Evolutionary conservation across 768 basidiomycete species (phyloP), one percentile per base, ranked within the genome.

Genomic region (Tylopilus subfusipes): DNA sequence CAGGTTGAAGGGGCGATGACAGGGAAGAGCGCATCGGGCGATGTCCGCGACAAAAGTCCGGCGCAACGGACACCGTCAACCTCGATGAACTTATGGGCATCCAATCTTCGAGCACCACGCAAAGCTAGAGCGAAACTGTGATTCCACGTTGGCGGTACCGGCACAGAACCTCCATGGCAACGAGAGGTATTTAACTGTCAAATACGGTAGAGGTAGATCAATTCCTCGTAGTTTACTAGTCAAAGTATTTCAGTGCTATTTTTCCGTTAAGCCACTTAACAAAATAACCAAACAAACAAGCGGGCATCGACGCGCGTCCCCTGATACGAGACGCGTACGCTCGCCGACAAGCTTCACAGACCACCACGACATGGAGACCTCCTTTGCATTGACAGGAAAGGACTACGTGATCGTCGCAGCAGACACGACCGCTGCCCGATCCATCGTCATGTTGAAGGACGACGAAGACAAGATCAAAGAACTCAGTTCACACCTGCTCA

Each of bases 381-480:
- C 91, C 18, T 94, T 98, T 70, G 93, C 88, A 34, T 68, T 98
- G 51, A 90, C 83, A 38, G 95, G 95, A 47, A 96, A 97, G 70
- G 95, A 86, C 65, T 99, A 93, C 73, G 88, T 93, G 52, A 82
- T 99, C 58, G 75, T 99, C 63, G 93, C 95, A 2, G 85, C 94
- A 11, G 96, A 98, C 73, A 93, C 88, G 9, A 90, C 86, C 14
- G 84, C 93, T 9, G 84, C 88, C 4, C 82, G 92, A 62, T 97
- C 93, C 30, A 92, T 99, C 73, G 86, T 98, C 68, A 96, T 94
- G 76, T 97, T 98, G 93, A 97, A 98, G 77, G 70, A 80, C 34
- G 93, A 97, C 73, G 90, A 92, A 75, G 95, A 98, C 79, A 98
- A 98, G 77, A 92, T 96, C 78, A 93, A 94, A 73, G 79, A 82